Percentiles rank a stretch among this genome's conserved stretches.
phyloP scores from a whole-genome alignment of 140 eudicot species.

The Cichorium intybus region DNA sequence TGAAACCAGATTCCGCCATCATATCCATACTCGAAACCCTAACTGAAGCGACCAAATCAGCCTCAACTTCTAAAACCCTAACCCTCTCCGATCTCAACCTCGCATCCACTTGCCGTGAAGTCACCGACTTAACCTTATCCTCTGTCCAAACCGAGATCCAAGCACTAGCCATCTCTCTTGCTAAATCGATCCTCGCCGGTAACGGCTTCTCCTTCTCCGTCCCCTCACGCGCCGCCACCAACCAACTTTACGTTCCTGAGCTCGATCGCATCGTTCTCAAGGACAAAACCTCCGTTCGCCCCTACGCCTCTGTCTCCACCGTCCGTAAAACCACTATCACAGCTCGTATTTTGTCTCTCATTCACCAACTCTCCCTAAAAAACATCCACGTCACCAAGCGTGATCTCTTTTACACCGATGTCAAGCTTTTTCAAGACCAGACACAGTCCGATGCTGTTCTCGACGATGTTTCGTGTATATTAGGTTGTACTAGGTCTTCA shows the following conservation, averaged over 20 bases:
- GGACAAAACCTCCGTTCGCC: slow-evolving; percentile 66
- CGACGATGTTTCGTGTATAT: slow-evolving; percentile 80
- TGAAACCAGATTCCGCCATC: slow-evolving; percentile 71
- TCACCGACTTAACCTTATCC: slow-evolving; percentile 72
- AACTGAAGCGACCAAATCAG: slow-evolving; percentile 30
- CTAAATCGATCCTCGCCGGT: slow-evolving; percentile 73
- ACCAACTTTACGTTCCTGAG: slow-evolving; percentile 92
- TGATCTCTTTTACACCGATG: slow-evolving; percentile 89
- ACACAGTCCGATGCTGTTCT: slow-evolving; percentile 75
- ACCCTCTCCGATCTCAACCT: slow-evolving; percentile 68
- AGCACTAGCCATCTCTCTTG: slow-evolving; percentile 47
- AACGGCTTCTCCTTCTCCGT: slow-evolving; percentile 77
- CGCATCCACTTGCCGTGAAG: slow-evolving; percentile 84
- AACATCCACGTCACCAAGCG: slow-evolving; percentile 90
- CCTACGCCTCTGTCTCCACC: slow-evolving; percentile 65
- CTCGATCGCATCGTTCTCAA: slow-evolving; percentile 92
- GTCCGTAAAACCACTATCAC: slow-evolving; percentile 91
- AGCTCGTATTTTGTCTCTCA: slow-evolving; percentile 58
- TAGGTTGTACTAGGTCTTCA: slow-evolving; percentile 87
- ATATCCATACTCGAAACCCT: slow-evolving; percentile 60
- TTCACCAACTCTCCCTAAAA: slow-evolving; percentile 62
- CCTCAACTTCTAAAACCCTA: slow-evolving; percentile 59
- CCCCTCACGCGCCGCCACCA: slow-evolving; percentile 89
- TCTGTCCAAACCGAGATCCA: slow-evolving; percentile 79
- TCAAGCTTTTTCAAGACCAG: slow-evolving; percentile 91